Evolutionary conservation across 225 moss, liverwort and hornwort genomes (phyloP), one percentile per base, ranked within the genome.

Genomic region (Polytrichum formosum): DNA sequence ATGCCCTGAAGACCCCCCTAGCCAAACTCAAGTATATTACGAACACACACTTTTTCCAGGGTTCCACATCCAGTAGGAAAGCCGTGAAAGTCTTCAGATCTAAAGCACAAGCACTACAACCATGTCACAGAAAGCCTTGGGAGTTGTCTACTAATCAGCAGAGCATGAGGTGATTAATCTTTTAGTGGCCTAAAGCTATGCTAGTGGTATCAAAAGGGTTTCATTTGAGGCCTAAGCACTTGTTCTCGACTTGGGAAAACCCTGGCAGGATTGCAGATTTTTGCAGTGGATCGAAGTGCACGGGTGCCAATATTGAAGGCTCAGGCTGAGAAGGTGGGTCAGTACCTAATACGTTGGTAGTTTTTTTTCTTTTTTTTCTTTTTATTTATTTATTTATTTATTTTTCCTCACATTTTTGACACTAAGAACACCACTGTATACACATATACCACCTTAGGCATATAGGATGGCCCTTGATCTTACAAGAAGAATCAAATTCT

Each of bases 241-340:
- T 46, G 46, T 46, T 46, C 13, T 46, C 16, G 46, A 46, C 46
- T 8, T 65, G 67, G 18, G 55, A 55, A 65, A 56, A 9, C 66
- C 55, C 59, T 80, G 78, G 78, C 88, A 78, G 95, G 91, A 74
- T 90, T 93, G 58, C 89, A 92, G 56, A 92, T 97, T 67, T 91
- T 92, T 83, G 90, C 96, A 64, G 93, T 92, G 7, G 85, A 93
- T 75, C 80, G 90, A 53, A 74, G 77, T 76, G 83, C 84, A 65
- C 82, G 92, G 53, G 79, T 93, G 35, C 83, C 93, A 72, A 61
- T 66, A 60, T 69, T 97, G 56, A 84, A 76, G 65, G 80, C 85
- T 67, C 81, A 86, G 80, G 76, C 90, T 74, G 90, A 97, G 55
- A 86, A 88, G 92, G 96, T 93, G 77, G 27, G 71, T 6, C 4